These are phyloP conservation scores for Phialocephala sp. DNA, from an alignment of 2,329 filamentous ascomycete species.

Conservation along the genomic window DNA sequence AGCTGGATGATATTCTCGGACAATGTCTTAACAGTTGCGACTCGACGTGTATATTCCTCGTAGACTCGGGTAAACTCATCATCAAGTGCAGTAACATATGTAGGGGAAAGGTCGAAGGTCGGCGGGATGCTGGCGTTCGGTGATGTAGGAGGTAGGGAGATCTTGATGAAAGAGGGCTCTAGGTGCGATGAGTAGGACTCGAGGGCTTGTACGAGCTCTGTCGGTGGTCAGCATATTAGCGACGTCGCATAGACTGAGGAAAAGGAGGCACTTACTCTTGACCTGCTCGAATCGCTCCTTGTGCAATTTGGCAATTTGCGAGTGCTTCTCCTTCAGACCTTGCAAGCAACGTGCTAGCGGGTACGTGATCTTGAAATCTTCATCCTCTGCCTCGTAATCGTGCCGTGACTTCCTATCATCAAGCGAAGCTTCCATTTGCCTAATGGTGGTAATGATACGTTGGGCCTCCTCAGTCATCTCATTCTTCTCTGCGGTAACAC, in stretches of 20 bases:
- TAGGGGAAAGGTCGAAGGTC: conserved; percentile 88
- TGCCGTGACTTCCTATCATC: conserved; percentile 73
- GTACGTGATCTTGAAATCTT: conserved; percentile 78
- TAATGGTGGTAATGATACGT: conserved; percentile 81
- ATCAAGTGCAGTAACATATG: conserved; percentile 87
- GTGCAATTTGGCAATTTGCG: conserved; percentile 79
- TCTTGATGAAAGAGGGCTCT: conserved; percentile 83
- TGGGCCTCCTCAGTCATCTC: conserved; percentile 89
- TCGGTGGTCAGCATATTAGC: conserved; percentile 26
- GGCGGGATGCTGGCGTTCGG: conserved; percentile 78
- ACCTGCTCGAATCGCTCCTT: conserved; percentile 94
- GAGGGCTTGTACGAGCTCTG: conserved; percentile 90
- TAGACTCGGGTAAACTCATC: conserved; percentile 93
- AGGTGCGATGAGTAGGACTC: conserved; percentile 97
- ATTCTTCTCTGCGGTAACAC: conserved; percentile 87
- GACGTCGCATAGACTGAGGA: neutral
- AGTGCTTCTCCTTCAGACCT: conserved; percentile 83
- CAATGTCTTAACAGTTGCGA: conserved; percentile 74
- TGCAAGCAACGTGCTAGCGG: conserved; percentile 83
- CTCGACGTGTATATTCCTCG: conserved; percentile 89
- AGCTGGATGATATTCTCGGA: conserved; percentile 89
- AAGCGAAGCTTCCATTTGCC: conserved; percentile 91
- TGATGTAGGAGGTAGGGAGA: conserved; percentile 82
- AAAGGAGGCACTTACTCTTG: conserved; percentile 69
- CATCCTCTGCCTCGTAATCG: conserved; percentile 67